Base-by-base conservation (phyloP, 2,329 filamentous ascomycete genomes). In the Diaporthe aspalathi region DNA sequence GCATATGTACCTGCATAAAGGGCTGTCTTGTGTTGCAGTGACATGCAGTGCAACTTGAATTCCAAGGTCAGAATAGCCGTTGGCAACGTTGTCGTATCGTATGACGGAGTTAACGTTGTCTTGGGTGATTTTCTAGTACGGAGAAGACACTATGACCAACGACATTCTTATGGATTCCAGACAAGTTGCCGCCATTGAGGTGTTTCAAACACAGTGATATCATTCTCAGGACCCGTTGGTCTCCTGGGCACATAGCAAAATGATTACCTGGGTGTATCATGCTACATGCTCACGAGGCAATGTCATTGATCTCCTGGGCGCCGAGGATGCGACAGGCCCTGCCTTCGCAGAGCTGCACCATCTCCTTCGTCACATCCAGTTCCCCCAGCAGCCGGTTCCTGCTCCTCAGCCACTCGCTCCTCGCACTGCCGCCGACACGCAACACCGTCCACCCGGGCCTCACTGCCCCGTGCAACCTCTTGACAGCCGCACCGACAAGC, bases 341-440 rank as follows among this genome's bases (percentile, higher is more conserved):
- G 29, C 53, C 67, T 32, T 60, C 54, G 14, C 67, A 68, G 22
- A 68, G 66, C 22, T 68, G 66, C 17, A 68, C 66, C 53, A 60
- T 27, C 53, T 68, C 52, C 53, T 50, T 68, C 16, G 53, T 50
- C 29, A 24, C 66, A 50, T 68, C 66, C 52, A 68, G 50, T 5
- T 68, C 40, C 32, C 9, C 27, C 27, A 68, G 5, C 29, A 68
- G 29, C 17, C 29, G 22, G 11, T 60, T 68, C 32, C 67, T 68
- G 22, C n/a, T 29, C 54, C 9, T 52, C 22, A 68, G 8, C 67
- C 67, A 68, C 45, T 60, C 67, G 16, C 43, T 43, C 43, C 52
- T 60, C 17, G 53, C 24, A 20, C 67, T n/a, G 22, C 56, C 22
- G 5, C 53, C 53, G 8, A 68, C 53, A 14, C 22, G 22, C 4